These are phyloP conservation scores for Recurvomyces mirabilis DNA, from an alignment of 495 filamentous ascomycete species.

Conservation along the genomic window DNA sequence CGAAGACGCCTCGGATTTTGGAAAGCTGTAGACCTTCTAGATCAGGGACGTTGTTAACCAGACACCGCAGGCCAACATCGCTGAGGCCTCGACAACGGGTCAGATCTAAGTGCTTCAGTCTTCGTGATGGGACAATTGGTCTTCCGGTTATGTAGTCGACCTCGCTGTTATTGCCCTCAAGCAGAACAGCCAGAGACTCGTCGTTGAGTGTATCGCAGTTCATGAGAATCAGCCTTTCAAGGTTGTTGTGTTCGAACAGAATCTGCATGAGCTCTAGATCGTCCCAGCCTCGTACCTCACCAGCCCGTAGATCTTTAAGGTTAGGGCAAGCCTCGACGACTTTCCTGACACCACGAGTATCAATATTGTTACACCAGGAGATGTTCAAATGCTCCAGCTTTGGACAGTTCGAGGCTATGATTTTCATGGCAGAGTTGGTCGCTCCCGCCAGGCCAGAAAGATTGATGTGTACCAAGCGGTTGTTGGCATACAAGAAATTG, in stretches of 20 bases:
- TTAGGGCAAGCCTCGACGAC: slow-evolving; percentile 61
- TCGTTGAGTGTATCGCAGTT: slow-evolving; percentile 70
- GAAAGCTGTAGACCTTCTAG: slow-evolving; percentile 73
- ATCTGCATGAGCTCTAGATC: slow-evolving; percentile 55
- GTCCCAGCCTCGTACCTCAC: slow-evolving; percentile 71
- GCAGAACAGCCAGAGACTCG: slow-evolving; percentile 54
- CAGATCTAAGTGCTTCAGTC: slow-evolving; percentile 73
- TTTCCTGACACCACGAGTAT: slow-evolving; percentile 65
- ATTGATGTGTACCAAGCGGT: slow-evolving; percentile 68
- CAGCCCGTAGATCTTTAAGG: slow-evolving; percentile 69
- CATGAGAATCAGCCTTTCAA: slow-evolving; percentile 67
- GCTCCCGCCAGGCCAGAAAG: slow-evolving; percentile 68
- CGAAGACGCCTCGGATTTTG: slow-evolving; percentile 57
- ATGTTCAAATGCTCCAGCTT: slow-evolving; percentile 74
- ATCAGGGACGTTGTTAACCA: slow-evolving; percentile 65
- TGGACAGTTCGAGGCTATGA: slow-evolving; percentile 73
- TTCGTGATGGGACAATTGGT: slow-evolving; percentile 67
- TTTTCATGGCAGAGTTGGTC: slow-evolving; percentile 75
- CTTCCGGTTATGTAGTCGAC: slow-evolving; percentile 66
- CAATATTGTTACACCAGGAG: slow-evolving; percentile 80
- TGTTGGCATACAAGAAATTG: slow-evolving; percentile 66
- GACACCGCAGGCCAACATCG: slow-evolving; percentile 50
- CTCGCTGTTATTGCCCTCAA: slow-evolving; percentile 61
- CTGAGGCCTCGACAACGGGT: slow-evolving; percentile 66
- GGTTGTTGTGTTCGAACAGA: slow-evolving; percentile 65